phyloP scores from a whole-genome alignment of 129 eudicot species.

The Lonicera japonica region DNA sequence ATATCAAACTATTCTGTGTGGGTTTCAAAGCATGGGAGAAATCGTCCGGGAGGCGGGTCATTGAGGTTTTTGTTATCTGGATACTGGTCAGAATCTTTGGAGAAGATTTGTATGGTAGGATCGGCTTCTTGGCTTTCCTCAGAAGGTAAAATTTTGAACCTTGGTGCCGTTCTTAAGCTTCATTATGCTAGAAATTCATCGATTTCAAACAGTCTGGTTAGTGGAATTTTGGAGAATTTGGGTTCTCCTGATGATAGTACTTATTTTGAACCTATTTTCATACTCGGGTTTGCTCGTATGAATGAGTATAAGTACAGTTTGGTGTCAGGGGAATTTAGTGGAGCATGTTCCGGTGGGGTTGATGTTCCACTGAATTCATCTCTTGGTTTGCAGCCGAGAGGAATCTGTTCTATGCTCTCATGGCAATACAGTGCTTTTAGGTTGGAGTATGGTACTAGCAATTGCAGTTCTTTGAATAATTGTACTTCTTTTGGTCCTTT shows the following conservation, averaged over 20 bases:
- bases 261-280: conserved; percentile 46
- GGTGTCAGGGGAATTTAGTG: conserved; percentile 23
- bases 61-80: conserved; percentile 38
- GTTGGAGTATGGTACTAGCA: conserved; percentile 24
- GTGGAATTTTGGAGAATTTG: conserved; percentile 49
- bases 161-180: conserved; percentile 51
- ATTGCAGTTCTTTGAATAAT: background rate
- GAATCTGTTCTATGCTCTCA: conserved; percentile 20
- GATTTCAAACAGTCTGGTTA: conserved; percentile 40
- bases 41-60: background rate
- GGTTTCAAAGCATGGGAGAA: background rate
- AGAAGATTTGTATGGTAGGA: conserved; percentile 58
- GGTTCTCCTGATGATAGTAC: conserved; percentile 20
- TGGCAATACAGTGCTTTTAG: conserved; percentile 14
- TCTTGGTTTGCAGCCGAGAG: conserved; percentile 20
- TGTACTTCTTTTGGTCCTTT: conserved; percentile 31
- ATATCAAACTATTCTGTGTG: background rate
- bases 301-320: conserved; percentile 29
- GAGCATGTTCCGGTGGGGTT: conserved; percentile 1
- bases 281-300: conserved; percentile 38
- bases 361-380: conserved; percentile 7
- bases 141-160: conserved; percentile 17
- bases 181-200: conserved; percentile 31
- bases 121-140: conserved; percentile 27
- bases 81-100: conserved; percentile 51